phyloP scores from a whole-genome alignment of 2,329 filamentous ascomycete species.

The Venturia nashicola region DNA sequence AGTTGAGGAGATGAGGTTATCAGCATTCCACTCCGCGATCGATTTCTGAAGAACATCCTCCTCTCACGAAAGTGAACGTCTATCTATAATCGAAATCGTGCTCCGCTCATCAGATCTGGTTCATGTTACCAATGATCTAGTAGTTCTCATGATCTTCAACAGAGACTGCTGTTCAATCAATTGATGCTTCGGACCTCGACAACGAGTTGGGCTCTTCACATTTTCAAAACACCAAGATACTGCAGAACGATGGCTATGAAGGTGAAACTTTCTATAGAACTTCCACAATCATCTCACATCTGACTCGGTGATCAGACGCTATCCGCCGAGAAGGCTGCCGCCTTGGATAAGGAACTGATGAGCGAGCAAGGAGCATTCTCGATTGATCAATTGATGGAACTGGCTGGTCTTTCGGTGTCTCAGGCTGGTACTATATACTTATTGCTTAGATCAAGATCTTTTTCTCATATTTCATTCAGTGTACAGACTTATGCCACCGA shows the following conservation, averaged over 20 bases:
- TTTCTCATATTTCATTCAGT: conserved; percentile 37
- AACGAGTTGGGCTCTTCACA: background rate
- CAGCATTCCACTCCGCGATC: background rate
- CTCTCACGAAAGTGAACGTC: background rate
- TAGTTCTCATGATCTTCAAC: too few relatives aligned
- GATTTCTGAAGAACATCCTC: background rate
- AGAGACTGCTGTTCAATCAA: background rate
- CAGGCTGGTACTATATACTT: conserved; percentile 53
- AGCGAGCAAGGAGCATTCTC: conserved; percentile 67
- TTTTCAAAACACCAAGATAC: background rate
- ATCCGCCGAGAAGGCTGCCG: conserved; percentile 73
- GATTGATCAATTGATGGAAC: conserved; percentile 92
- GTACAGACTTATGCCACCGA: conserved; percentile 68
- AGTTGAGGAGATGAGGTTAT: too few relatives aligned
- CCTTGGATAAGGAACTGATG: conserved; percentile 92
- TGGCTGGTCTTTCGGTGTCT: conserved; percentile 85
- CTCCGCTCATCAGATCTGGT: too few relatives aligned
- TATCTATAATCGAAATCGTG: too few relatives aligned
- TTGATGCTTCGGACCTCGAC: background rate
- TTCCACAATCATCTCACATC: background rate
- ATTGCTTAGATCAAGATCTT: too few relatives aligned
- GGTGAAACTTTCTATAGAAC: background rate
- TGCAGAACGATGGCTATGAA: conserved; percentile 1
- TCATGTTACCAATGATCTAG: too few relatives aligned
- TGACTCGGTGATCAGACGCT: conserved; percentile 50